Evolutionary conservation across 169 alveolate species (phyloP), one percentile per base, ranked within the genome.

Genomic region (Miamiensis avidus): DNA sequence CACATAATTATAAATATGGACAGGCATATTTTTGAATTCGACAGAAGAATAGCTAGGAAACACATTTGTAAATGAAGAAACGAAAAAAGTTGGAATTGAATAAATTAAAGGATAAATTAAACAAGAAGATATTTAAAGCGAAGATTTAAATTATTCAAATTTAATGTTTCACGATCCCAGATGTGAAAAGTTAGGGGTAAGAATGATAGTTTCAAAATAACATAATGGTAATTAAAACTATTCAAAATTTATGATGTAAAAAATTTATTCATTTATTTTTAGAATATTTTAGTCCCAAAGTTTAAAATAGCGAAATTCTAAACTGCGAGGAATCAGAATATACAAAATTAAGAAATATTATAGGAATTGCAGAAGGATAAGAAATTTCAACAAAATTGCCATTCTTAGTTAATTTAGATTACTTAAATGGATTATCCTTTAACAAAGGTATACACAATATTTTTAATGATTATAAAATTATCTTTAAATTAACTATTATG

Each of bases 311-410:
- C 33, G 6, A 77, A 77, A 33, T 31, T 0, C 0, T 49, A 79
- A 34, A 79, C 16, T 32, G 26, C 31, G 16, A 30, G 29, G 34
- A n/a, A 29, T 34, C 34, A 28, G 27, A 34, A 26, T 79, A 79
- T 64, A 76, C 34, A 0, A 34, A 28, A 34, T 79, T 34, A 29
- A 34, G 84, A 34, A 28, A 29, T 0, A 29, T n/a, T 79, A 0
- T 49, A 25, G 84, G 84, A 15, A 29, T 79, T 49, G 77, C 84
- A 25, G 26, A 79, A 74, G 84, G 84, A 79, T 15, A 31, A 11
- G 84, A 79, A 79, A 32, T 79, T 64, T 27, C n/a, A 16, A 72
- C 34, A 49, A 79, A 72, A 79, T 79, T 79, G n/a, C 84, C 84
- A 20, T 79, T 79, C 30, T 32, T 34, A 76, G 84, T 79, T 49